These are phyloP conservation scores for Tylopilus plumbeoviolaceoides DNA, from an alignment of 768 basidiomycete species.

Conservation along the genomic window DNA sequence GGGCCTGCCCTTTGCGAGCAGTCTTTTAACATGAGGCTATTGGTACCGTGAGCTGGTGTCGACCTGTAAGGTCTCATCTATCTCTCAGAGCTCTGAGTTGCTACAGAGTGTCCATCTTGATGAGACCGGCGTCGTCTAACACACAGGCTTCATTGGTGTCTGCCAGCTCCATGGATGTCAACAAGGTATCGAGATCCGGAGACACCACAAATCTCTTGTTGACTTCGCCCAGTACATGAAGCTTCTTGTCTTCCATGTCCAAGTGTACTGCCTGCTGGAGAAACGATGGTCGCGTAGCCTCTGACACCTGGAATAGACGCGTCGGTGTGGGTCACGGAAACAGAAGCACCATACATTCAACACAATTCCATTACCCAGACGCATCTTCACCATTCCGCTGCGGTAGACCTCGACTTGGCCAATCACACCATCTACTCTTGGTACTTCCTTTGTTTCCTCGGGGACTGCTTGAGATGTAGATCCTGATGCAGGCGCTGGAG, in stretches of 20 bases:
- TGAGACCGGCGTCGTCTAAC: constrained; percentile 44
- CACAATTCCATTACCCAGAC: constrained; percentile 73
- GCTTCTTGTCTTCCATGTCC: constrained; percentile 52
- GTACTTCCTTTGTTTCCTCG: constrained; percentile 26
- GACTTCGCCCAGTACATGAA: constrained; percentile 80
- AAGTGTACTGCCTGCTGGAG: constrained; percentile 82
- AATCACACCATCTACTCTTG: constrained; percentile 67
- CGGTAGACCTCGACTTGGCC: constrained; percentile 83
- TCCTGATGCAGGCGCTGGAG: constrained; percentile 33
- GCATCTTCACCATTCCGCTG: constrained; percentile 85
- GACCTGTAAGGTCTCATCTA: not conserved
- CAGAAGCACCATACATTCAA: constrained; percentile 56
- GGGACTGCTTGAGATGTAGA: constrained; percentile 17
- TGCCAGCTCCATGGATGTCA: constrained; percentile 58
- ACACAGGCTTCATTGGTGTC: constrained; percentile 32
- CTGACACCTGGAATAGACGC: constrained; percentile 53
- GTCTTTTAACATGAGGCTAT: not conserved
- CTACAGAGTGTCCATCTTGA: constrained; percentile 47
- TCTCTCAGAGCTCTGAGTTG: not conserved
- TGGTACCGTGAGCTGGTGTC: not conserved
- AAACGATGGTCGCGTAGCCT: constrained; percentile 82
- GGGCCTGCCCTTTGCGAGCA: not conserved
- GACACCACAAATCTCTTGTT: constrained; percentile 81
- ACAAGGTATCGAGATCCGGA: constrained; percentile 74
- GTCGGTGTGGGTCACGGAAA: not conserved